Evolutionary conservation across 495 filamentous ascomycete genomes (phyloP).

Genomic region (Tuber brumale): DNA sequence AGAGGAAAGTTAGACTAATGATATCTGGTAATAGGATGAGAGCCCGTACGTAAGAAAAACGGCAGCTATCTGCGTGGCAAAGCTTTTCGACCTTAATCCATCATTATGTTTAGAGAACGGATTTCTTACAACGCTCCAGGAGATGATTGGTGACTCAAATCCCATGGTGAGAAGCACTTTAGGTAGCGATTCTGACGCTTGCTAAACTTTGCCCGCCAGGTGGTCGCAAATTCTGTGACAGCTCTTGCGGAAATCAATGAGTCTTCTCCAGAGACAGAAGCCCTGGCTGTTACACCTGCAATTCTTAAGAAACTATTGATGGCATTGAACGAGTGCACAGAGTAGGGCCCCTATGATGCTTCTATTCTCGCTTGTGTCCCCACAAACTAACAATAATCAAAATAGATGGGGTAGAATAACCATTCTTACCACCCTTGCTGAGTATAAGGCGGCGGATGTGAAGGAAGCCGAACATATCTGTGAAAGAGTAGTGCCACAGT

Average conservation of each 20-base stretch:
- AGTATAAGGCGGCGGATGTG: conserved; percentile 76
- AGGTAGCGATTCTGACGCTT: background rate
- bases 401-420: conserved; percentile 83
- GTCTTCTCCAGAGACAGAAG: conserved; percentile 80
- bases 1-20: conserved; percentile 63
- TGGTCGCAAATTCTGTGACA: conserved; percentile 93
- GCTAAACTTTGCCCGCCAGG: conserved; percentile 4
- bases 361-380: background rate
- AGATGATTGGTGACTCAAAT: conserved; percentile 94
- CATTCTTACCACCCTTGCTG: conserved; percentile 80
- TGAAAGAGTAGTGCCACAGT: conserved; percentile 90
- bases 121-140: conserved; percentile 90
- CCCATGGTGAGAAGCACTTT: conserved; percentile 60
- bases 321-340: conserved; percentile 96
- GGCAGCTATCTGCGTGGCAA: conserved; percentile 94
- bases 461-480: conserved; percentile 99
- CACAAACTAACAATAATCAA: conserved; percentile 9
- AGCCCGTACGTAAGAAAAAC: conserved; percentile 98
- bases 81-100: conserved; percentile 92
- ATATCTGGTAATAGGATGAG: conserved; percentile 63
- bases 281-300: conserved; percentile 69
- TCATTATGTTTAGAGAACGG: conserved; percentile 91
- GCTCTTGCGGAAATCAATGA: conserved; percentile 88
- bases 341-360: conserved; percentile 43
- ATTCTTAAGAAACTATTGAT: conserved; percentile 91